These are phyloP conservation scores for Pseudocercospora fuligena DNA, from an alignment of 2,329 filamentous ascomycete genomes.

Conservation along the genomic window DNA sequence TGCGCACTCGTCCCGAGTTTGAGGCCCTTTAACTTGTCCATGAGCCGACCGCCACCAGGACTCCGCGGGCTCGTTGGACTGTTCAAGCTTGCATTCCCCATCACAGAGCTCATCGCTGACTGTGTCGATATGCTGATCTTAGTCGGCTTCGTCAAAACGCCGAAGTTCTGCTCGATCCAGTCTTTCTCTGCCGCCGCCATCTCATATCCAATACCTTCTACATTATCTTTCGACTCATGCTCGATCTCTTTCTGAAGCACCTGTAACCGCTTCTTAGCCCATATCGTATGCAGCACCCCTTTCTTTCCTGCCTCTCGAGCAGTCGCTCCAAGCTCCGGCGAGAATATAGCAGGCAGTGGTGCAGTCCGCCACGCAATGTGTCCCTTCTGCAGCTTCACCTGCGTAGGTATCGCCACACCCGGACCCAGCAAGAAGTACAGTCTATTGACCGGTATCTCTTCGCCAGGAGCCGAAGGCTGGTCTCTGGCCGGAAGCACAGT, in stretches of 20 bases:
- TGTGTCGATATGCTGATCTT: constrained; percentile 44
- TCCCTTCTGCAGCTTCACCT: constrained; percentile 64
- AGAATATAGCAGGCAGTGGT: constrained; percentile 85
- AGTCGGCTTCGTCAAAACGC: constrained; percentile 55
- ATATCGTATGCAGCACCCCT: constrained; percentile 85
- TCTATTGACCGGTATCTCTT: constrained; percentile 55
- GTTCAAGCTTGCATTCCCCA: constrained; percentile 31
- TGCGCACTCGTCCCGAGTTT: constrained; percentile 71
- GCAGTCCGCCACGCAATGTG: constrained; percentile 66
- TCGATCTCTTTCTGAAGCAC: constrained; percentile 78
- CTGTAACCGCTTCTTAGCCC: constrained; percentile 81
- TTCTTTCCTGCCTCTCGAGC: constrained; percentile 71
- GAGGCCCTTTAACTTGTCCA: constrained; percentile 79
- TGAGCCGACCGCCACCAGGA: constrained; percentile 69
- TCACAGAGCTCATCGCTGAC: constrained; percentile 37
- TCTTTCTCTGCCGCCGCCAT: constrained; percentile 83
- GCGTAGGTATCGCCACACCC: constrained; percentile 70
- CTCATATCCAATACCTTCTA: constrained; percentile 79
- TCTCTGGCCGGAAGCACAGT: constrained; percentile 71
- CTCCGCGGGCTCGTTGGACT: constrained; percentile 66
- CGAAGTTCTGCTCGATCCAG: constrained; percentile 85
- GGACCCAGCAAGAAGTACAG: constrained; percentile 83
- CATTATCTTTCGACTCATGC: constrained; percentile 72
- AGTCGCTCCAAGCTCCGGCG: constrained; percentile 71
- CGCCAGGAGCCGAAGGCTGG: constrained; percentile 37